phyloP scores from a whole-genome alignment of 2,329 filamentous ascomycete genomes.

The Penicillium sp. region DNA sequence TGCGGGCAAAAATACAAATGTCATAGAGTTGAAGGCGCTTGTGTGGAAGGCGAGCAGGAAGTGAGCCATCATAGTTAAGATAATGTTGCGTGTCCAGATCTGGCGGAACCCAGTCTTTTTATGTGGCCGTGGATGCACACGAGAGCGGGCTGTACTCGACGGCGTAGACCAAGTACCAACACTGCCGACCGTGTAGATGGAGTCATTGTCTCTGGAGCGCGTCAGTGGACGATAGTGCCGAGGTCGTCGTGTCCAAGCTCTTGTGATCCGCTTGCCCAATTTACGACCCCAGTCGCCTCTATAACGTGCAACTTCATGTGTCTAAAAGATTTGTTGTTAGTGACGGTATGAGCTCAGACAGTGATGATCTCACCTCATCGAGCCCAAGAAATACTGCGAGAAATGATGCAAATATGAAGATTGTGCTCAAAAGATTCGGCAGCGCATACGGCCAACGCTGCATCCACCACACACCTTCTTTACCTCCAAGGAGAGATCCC shows the following conservation, averaged over 20 bases:
- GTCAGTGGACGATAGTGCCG: conserved; percentile 38
- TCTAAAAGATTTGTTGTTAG: conserved; percentile 16
- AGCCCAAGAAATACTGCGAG: conserved; percentile 60
- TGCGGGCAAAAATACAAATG: conserved; percentile 73
- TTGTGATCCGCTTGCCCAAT: conserved; percentile 36
- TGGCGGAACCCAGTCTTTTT: conserved; percentile 47
- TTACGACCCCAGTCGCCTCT: conserved; percentile 42
- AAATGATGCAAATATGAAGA: conserved; percentile 57
- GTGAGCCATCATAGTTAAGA: conserved; percentile 60
- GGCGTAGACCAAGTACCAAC: conserved; percentile 25
- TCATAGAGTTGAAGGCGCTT: conserved; percentile 72
- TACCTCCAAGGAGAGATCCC: conserved; percentile 55
- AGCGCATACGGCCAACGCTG: conserved; percentile 65
- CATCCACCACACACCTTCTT: conserved; percentile 62
- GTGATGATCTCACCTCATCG: conserved; percentile 54
- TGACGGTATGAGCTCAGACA: background rate
- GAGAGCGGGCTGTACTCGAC: conserved; percentile 25
- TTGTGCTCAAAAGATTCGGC: conserved; percentile 64
- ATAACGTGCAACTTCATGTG: conserved; percentile 39
- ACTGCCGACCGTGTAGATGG: conserved; percentile 33
- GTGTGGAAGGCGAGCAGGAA: conserved; percentile 71
- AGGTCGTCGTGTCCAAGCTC: conserved; percentile 25
- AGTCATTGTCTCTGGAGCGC: conserved; percentile 28
- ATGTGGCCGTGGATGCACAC: conserved; percentile 34
- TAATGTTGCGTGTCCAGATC: conserved; percentile 54